Evolutionary conservation across 768 basidiomycete species (phyloP), one percentile per base, ranked within the genome.

Genomic region (Galerina sulciceps): DNA sequence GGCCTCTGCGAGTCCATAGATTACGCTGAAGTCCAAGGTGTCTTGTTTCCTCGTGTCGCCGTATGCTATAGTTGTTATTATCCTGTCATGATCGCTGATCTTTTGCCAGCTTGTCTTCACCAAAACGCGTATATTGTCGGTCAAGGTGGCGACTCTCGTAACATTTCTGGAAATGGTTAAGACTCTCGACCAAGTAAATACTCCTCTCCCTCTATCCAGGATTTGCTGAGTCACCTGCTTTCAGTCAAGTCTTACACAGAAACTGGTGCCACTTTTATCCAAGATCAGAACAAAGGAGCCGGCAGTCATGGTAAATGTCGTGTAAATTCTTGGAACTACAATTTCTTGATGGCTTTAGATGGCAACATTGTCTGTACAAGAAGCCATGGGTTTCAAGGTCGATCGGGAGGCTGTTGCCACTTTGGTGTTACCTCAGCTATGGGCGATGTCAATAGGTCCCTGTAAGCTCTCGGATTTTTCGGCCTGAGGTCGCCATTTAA

Each of bases 381-480:
- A 96, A 71, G 93, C 93, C 0, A 98, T 97, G 96, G 95, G 96
- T 9, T 83, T 87, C 64, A 97, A 96, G 70, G 88, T 98, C 1
- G 96, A 97, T 65, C 85, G 94, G 47, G 94, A 96, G 73, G 93
- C 95, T 10, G 91, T 94, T 10, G 93, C 93, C 2, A 92, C 90
- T 0, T 79, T 94, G 42, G 91, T 96, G 31, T 77, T 96, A 11
- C 94, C 94, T 9, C 94, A 96, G 78, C 75, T 96, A 23, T 99
- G 97, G 97, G 80, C 90, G 3, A 98, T 99, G 95, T 95, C 92
- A 3, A 96, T 99, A 78, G 96, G 94, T 22, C 96, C 96, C 54
- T 71, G 93, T 94, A 69, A 67, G 90, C 82, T 6, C 10, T 58
- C 43, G 17, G 14, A 10, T 43, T 22, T 8, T 6, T 10, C 38